phyloP scores from a whole-genome alignment of 257 asterid genomes.

The Solanum paucissectum region DNA sequence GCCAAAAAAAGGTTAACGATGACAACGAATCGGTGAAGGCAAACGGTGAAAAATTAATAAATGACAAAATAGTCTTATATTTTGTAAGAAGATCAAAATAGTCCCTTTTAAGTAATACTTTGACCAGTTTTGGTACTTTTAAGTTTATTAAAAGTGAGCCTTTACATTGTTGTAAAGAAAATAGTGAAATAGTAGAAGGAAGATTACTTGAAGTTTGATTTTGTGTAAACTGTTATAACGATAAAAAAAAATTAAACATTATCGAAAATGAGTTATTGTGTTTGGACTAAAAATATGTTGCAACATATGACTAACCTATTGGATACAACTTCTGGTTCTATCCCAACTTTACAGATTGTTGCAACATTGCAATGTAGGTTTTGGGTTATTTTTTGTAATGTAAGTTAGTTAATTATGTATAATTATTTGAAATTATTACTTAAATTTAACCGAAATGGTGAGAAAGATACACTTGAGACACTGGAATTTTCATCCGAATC shows the following conservation, averaged over 20 bases:
- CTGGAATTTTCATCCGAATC: accelerated
- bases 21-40: background rate
- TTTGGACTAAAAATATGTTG: too few relatives aligned
- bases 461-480: background rate
- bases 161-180: background rate
- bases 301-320: too few relatives aligned
- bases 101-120: background rate
- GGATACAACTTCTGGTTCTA: too few relatives aligned
- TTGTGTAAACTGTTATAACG: background rate
- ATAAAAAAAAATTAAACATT: too few relatives aligned
- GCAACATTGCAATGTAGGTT: too few relatives aligned
- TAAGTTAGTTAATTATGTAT: too few relatives aligned
- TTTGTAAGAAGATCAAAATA: background rate
- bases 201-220: background rate
- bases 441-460: background rate
- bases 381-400: too few relatives aligned
- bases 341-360: too few relatives aligned
- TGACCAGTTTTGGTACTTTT: background rate
- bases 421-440: too few relatives aligned
- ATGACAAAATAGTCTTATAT: background rate
- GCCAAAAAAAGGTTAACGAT: background rate
- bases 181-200: background rate
- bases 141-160: background rate
- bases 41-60: background rate
- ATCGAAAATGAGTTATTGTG: background rate